Conservation (phyloP, 2,329 filamentous ascomycete species). For the Aspergillus japonicus region DNA sequence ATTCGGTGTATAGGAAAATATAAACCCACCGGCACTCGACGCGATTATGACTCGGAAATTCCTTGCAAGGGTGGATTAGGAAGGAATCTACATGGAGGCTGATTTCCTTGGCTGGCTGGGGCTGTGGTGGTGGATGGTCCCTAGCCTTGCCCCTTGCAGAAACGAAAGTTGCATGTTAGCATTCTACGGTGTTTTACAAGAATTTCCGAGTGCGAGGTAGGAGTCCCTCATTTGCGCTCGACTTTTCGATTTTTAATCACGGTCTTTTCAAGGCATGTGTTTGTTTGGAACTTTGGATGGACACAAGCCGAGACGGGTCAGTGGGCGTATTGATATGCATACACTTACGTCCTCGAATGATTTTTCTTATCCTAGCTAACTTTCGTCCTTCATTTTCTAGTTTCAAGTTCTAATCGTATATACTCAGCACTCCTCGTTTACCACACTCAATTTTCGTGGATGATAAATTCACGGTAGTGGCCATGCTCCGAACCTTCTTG, state of each 20-base stretch:
- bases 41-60: not conserved
- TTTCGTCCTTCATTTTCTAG: not conserved
- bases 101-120: not conserved
- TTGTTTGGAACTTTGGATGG: constrained; percentile 6
- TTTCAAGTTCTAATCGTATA: not conserved
- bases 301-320: not conserved
- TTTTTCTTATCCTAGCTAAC: not conserved
- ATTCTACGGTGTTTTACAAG: constrained; percentile 3
- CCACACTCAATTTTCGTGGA: constrained; percentile 3
- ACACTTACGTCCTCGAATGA: not conserved
- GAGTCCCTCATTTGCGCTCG: not conserved
- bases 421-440: not conserved
- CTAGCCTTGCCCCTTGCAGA: constrained; percentile 4
- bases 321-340: not conserved
- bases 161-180: not conserved
- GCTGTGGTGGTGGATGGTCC: not conserved
- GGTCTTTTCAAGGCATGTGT: not conserved
- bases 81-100: not conserved
- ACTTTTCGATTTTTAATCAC: not conserved
- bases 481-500: constrained; percentile 1
- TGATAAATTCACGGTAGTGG: constrained; percentile 1
- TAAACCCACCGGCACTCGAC: not conserved
- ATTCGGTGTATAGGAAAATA: not conserved
- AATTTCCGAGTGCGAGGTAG: not conserved
- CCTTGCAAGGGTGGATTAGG: not conserved